A percentile compares a stretch with the other conserved stretches of the same genome.
Evolutionary conservation across 1,284 basidiomycete species (phyloP).

Genomic region (Sporisorium iseilematis-ciliati): DNA sequence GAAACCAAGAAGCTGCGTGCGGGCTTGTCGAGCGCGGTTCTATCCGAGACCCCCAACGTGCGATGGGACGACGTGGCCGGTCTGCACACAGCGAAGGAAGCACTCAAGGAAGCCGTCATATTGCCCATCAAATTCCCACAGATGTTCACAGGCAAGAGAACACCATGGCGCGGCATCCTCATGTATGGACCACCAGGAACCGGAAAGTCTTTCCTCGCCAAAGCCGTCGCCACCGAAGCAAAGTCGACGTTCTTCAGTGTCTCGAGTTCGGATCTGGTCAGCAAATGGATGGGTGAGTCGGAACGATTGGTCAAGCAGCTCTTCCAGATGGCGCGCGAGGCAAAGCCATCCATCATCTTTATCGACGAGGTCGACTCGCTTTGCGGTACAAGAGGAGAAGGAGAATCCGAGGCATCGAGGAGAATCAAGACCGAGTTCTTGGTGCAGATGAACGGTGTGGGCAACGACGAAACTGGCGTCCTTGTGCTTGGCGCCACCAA

Average conservation of each 20-base stretch:
- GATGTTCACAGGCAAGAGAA: conserved; percentile 96
- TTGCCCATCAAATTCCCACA: conserved; percentile 99
- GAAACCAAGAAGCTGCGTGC: conserved; percentile 95
- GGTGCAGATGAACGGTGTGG: conserved; percentile 97
- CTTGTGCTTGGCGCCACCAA: conserved; percentile 99
- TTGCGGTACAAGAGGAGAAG: conserved; percentile 92
- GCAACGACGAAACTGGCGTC: conserved; percentile 91
- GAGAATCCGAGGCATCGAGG: conserved; percentile 93
- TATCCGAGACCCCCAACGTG: conserved; percentile 94
- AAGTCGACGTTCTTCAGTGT: conserved; percentile 98
- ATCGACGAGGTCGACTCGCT: conserved; percentile 98
- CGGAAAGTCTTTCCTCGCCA: conserved; percentile 84
- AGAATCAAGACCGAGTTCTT: conserved; percentile 99
- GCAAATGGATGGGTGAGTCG: conserved; percentile 99
- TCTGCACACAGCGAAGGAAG: conserved; percentile 91
- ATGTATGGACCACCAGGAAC: conserved; percentile 81
- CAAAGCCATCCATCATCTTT: conserved; percentile 97
- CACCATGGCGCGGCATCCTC: conserved; percentile 94
- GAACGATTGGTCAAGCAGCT: conserved; percentile 96
- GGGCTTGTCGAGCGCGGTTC: conserved; percentile 86
- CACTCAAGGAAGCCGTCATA: conserved; percentile 97
- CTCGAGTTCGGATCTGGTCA: conserved; percentile 92
- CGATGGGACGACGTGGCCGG: conserved; percentile 99
- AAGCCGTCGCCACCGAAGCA: conserved; percentile 97
- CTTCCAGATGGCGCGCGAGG: conserved; percentile 94